Conservation (phyloP, 2,329 filamentous ascomycete genomes). For the Colletotrichum destructivum region DNA sequence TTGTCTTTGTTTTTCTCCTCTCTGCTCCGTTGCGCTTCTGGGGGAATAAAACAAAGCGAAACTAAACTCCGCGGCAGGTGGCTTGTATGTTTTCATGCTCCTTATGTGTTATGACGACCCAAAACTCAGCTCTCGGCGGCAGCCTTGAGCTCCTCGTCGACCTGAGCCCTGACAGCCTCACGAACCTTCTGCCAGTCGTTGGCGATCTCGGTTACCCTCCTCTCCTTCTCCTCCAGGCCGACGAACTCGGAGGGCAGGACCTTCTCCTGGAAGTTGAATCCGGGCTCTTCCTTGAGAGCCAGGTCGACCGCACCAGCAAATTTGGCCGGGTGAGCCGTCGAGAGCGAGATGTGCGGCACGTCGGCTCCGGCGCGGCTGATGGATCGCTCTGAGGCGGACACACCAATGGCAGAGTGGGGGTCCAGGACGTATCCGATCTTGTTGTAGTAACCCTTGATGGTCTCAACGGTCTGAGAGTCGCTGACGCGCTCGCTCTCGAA, state of each 20-base stretch:
- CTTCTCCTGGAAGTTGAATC: conserved; percentile 81
- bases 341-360: conserved; percentile 84
- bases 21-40: not conserved
- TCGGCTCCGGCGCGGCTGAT: conserved; percentile 66
- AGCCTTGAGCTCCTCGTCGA: conserved; percentile 72
- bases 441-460: conserved; percentile 71
- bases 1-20: not conserved
- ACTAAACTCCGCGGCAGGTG: not conserved
- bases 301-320: conserved; percentile 89
- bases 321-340: conserved; percentile 96
- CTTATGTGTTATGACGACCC: not conserved
- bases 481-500: conserved; percentile 87
- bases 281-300: conserved; percentile 79
- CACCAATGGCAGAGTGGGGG: conserved; percentile 91
- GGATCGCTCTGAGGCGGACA: conserved; percentile 82
- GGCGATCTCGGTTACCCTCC: conserved; percentile 78
- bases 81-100: conserved; percentile 3
- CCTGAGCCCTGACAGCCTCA: conserved; percentile 81
- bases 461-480: conserved; percentile 77
- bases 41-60: not conserved
- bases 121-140: conserved; percentile 24
- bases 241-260: conserved; percentile 88
- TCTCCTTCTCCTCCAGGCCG: conserved; percentile 83
- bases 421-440: conserved; percentile 86
- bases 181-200: conserved; percentile 83